Evolutionary conservation across 1,284 basidiomycete genomes (phyloP).

Genomic region (Ganoderma leucocontextum): DNA sequence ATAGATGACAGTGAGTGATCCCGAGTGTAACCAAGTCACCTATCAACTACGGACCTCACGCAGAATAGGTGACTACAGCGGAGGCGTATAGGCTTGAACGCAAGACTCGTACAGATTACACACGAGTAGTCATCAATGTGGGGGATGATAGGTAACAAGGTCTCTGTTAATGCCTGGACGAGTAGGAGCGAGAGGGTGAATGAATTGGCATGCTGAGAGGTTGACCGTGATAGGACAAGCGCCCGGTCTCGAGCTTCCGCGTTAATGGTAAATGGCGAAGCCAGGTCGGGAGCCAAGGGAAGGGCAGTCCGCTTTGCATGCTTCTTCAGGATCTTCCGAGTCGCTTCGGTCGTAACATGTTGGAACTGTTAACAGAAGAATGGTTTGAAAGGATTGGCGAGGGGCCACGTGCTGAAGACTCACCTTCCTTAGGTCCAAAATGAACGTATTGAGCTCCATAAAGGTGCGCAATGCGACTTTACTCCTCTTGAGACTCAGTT

Average conservation of each 20-base stretch:
- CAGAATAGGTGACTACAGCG: slow-evolving; percentile 93
- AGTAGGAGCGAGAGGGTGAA: slow-evolving; percentile 78
- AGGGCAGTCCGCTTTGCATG: slow-evolving; percentile 89
- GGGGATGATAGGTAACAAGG: slow-evolving; percentile 85
- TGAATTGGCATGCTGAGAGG: slow-evolving; percentile 16
- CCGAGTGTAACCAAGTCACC: background rate
- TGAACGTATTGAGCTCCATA: slow-evolving; percentile 81
- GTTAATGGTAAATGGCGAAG: slow-evolving; percentile 36
- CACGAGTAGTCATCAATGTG: slow-evolving; percentile 83
- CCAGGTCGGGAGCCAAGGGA: slow-evolving; percentile 51
- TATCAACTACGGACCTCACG: slow-evolving; percentile 58
- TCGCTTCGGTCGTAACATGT: slow-evolving; percentile 88
- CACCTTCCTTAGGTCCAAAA: slow-evolving; percentile 89
- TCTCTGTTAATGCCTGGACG: slow-evolving; percentile 87
- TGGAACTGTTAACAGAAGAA: slow-evolving; percentile 63
- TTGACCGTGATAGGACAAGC: slow-evolving; percentile 23
- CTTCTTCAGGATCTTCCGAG: slow-evolving; percentile 93
- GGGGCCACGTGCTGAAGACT: slow-evolving; percentile 22
- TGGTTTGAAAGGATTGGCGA: background rate
- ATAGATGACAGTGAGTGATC: background rate
- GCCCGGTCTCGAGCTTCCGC: slow-evolving; percentile 18
- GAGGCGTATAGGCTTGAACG: slow-evolving; percentile 90
- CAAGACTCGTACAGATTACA: slow-evolving; percentile 83
- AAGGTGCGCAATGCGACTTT: slow-evolving; percentile 80
- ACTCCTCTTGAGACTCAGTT: slow-evolving; percentile 72